A percentile compares a stretch with the other conserved stretches of the same genome.
These are phyloP conservation scores for Apiotrichum siamense DNA, from an alignment of 1,284 basidiomycete genomes.

Conservation along the genomic window DNA sequence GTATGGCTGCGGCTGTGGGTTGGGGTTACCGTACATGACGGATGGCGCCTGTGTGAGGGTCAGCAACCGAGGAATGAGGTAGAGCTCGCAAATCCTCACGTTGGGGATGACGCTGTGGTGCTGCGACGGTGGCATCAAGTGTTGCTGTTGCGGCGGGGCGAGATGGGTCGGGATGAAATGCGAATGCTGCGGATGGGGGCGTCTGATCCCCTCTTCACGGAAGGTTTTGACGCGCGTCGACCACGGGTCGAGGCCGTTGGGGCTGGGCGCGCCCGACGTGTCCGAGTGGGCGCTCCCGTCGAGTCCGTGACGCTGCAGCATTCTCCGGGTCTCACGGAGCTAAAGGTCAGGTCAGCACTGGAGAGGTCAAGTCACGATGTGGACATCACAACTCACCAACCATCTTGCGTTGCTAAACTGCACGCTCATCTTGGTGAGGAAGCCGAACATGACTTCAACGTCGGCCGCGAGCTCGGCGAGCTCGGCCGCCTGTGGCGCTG, in stretches of 20 bases:
- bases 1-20: not conserved
- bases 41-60: not conserved
- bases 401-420: conserved; percentile 6
- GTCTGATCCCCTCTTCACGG: conserved; percentile 4
- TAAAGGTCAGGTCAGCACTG: not conserved
- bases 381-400: conserved; percentile 11
- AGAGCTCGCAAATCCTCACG: too few species aligned
- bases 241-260: conserved; percentile 11
- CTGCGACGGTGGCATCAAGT: not conserved
- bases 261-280: conserved; percentile 10
- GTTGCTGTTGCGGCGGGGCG: not conserved
- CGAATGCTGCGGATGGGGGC: conserved; percentile 3
- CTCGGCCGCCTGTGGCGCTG: conserved; percentile 7
- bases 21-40: conserved; percentile 2
- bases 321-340: conserved; percentile 16
- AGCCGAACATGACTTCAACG: conserved; percentile 7
- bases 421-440: conserved; percentile 5
- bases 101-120: not conserved
- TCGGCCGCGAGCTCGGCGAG: conserved; percentile 14
- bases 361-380: not conserved
- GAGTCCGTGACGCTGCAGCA: conserved; percentile 17
- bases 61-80: too few species aligned
- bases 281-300: conserved; percentile 8
- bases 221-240: conserved; percentile 8
- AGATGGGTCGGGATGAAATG: too few species aligned